Conservation (phyloP, 441 rosid species). For the Metrosideros polymorpha region DNA sequence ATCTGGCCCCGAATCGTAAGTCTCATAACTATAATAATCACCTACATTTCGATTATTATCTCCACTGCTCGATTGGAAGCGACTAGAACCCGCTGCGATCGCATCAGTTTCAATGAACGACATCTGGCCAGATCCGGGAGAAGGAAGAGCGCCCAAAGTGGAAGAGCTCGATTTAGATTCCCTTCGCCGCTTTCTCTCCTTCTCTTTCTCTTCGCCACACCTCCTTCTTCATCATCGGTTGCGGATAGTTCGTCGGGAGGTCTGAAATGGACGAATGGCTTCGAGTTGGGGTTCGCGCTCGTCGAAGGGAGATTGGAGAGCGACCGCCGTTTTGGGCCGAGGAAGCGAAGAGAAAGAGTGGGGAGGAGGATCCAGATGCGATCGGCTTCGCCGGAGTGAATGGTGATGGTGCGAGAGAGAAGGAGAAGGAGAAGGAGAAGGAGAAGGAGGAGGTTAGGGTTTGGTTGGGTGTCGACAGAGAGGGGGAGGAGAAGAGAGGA, state of each 20-base stretch:
- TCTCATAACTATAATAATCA: neutral
- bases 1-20: neutral
- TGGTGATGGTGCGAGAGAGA: neutral
- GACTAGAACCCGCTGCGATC: slow-evolving; percentile 10
- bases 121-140: slow-evolving; percentile 47
- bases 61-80: neutral
- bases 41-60: slow-evolving; percentile 5
- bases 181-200: slow-evolving; percentile 19
- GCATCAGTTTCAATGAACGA: slow-evolving; percentile 40
- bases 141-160: slow-evolving; percentile 43
- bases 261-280: slow-evolving; percentile 60
- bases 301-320: neutral
- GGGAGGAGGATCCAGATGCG: neutral
- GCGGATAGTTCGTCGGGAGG: slow-evolving; percentile 33
- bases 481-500: neutral
- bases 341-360: neutral
- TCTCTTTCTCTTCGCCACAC: slow-evolving; percentile 27
- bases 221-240: slow-evolving; percentile 37
- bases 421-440: neutral
- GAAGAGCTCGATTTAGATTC: slow-evolving; percentile 31
- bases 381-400: neutral
- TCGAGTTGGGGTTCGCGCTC: slow-evolving; percentile 14
- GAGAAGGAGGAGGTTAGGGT: neutral
- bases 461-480: neutral
- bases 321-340: slow-evolving; percentile 23